Conservation (phyloP, 2,329 filamentous ascomycete genomes). For the Hortaea sp. region DNA sequence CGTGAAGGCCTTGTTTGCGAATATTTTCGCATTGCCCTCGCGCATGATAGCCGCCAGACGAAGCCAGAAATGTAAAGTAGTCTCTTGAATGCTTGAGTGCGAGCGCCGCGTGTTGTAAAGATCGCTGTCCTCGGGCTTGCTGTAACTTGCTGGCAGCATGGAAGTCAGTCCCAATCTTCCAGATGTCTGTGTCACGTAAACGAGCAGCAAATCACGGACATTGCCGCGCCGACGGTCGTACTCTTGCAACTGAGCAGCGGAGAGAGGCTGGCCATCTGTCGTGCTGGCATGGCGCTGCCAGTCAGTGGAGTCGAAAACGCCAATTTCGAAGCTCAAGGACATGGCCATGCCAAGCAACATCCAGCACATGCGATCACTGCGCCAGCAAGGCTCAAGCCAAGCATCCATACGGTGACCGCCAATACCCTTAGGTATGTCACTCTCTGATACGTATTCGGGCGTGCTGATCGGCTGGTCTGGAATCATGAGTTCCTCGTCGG, state of each 20-base stretch:
- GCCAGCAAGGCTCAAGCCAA: constrained; percentile 93
- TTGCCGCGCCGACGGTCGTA: constrained; percentile 70
- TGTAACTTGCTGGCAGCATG: constrained; percentile 60
- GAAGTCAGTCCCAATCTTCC: constrained; percentile 86
- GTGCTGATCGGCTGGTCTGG: constrained; percentile 60
- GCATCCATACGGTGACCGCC: constrained; percentile 82
- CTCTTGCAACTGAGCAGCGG: constrained; percentile 54
- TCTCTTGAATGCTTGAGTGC: constrained; percentile 36
- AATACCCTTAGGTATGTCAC: constrained; percentile 46
- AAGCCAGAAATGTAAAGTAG: constrained; percentile 75
- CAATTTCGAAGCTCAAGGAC: constrained; percentile 83
- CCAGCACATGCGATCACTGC: constrained; percentile 89
- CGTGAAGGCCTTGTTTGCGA: constrained; percentile 77
- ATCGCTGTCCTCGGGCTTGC: constrained; percentile 26
- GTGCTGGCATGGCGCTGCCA: constrained; percentile 42
- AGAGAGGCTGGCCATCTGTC: constrained; percentile 24
- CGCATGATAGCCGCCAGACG: constrained; percentile 91
- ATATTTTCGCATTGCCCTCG: constrained; percentile 77
- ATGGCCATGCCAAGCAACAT: constrained; percentile 90
- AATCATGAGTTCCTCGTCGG: constrained; percentile 53
- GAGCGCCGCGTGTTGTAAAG: constrained; percentile 17
- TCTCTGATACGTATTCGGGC: constrained; percentile 49
- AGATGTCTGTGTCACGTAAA: constrained; percentile 89
- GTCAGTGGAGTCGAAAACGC: constrained; percentile 86
- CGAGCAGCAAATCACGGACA: constrained; percentile 75